These are phyloP conservation scores for Neofusicoccum umdonicola DNA, from an alignment of 2,329 filamentous ascomycete species.

Conservation along the genomic window DNA sequence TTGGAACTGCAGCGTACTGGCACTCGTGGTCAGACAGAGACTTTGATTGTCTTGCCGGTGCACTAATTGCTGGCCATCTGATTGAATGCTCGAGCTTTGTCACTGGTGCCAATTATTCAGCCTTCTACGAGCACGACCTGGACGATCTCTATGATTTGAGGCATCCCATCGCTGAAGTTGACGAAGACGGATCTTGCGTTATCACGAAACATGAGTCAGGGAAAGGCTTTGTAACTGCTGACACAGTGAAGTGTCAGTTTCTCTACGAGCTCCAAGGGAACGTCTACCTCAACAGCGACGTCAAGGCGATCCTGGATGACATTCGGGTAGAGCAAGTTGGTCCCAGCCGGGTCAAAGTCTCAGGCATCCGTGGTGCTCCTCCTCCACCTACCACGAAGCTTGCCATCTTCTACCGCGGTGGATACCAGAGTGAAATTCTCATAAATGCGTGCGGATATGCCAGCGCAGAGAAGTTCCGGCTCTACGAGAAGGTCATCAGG, in stretches of 20 bases:
- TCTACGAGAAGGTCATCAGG: neutral
- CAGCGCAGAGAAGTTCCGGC: neutral
- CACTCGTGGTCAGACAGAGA: conserved; percentile 51
- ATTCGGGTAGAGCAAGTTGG: conserved; percentile 34
- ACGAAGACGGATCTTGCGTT: conserved; percentile 44
- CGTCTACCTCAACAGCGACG: conserved; percentile 46
- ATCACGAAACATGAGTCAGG: conserved; percentile 47
- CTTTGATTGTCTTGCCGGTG: conserved; percentile 52
- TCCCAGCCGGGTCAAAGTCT: conserved; percentile 34
- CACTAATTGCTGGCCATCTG: conserved; percentile 53
- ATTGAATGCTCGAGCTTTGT: conserved; percentile 57
- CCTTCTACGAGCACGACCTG: conserved; percentile 46
- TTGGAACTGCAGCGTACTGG: conserved; percentile 58
- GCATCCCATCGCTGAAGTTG: conserved; percentile 52
- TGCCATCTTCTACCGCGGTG: conserved; percentile 38
- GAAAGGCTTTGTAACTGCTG: conserved; percentile 31
- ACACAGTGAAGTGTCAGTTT: conserved; percentile 40
- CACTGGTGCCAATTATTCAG: conserved; percentile 56
- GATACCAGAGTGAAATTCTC: conserved; percentile 32
- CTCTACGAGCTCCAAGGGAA: conserved; percentile 51
- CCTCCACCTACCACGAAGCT: conserved; percentile 43
- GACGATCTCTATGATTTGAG: conserved; percentile 45
- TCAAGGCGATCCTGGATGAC: conserved; percentile 39
- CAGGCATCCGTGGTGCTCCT: conserved; percentile 39
- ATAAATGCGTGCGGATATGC: neutral